Conservation (phyloP, 257 asterid species). For the Asclepias syriaca region DNA sequence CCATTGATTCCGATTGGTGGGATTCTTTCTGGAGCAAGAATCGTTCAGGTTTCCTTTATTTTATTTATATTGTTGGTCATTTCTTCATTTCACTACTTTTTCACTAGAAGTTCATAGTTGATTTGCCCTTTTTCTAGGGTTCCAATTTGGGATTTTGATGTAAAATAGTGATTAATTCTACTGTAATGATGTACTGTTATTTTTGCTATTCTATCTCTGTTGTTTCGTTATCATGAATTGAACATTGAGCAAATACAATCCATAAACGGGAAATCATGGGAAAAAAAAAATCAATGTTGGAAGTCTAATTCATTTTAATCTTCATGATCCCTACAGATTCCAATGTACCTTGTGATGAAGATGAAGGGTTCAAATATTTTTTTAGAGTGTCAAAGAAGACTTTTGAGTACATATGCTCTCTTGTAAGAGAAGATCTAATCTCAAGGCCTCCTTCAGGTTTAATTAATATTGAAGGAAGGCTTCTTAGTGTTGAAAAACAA, state of each 20-base stretch:
- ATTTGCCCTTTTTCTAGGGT: background rate
- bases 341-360: conserved; percentile 54
- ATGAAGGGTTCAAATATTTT: conserved; percentile 75
- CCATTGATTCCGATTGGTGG: conserved; percentile 89
- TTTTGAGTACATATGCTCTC: conserved; percentile 79
- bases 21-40: conserved; percentile 73
- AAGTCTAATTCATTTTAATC: background rate
- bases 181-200: background rate
- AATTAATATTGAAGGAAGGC: conserved; percentile 95
- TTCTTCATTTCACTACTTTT: background rate
- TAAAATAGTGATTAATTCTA: too few species aligned
- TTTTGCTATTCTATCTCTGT: background rate
- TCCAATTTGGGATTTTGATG: background rate
- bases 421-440: conserved; percentile 87
- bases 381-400: conserved; percentile 78
- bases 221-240: background rate
- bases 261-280: background rate
- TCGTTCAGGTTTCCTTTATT: conserved; percentile 28
- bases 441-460: conserved; percentile 98
- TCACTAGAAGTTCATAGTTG: background rate
- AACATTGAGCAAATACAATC: background rate
- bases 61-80: background rate
- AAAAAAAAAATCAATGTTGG: background rate
- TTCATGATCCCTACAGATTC: conserved; percentile 32
- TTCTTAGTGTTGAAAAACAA: conserved; percentile 94